Base-by-base conservation (phyloP, 2,329 filamentous ascomycete species). In the Ophiostoma australiae region DNA sequence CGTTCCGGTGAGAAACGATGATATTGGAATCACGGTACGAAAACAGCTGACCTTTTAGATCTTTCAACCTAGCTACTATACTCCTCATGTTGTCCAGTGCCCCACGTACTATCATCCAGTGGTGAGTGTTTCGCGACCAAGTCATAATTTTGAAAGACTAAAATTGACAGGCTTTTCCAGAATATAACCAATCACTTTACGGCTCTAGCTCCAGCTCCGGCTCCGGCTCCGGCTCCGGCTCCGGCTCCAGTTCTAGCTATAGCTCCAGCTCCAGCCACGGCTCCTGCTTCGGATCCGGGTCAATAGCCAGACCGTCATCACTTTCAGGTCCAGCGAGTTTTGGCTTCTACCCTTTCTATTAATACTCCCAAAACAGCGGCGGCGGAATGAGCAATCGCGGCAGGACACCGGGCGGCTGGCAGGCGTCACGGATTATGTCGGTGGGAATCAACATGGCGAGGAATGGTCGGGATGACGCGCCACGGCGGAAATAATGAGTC, bases 161-260 rank as follows among this genome's bases (percentile, higher is more conserved):
- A 33, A 39, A 48, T 67, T 67, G 66, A 67, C 66, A 67, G 66
- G 66, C n/a, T 31, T 13, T 67, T 44, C 15, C 66, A 67, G 66
- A 7, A 67, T 15, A 33, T 65, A 67, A 20, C 5, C 20, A 67
- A 48, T 31, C 48, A 17, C 66, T 67, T 67, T 17, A 37, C n/a
- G 11, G 39, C 65, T 3, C 37, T 11, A 35, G 20, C 33, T 13
- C 41, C 41, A 6, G 15, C 17, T 17, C 41, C 6, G 1, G 15
- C 4, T 2, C 17, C 44, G 15, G 6, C 44, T 7, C 44, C 44
- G 17, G 44, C 44, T 13, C 39, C 39, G 39, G 39, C 39, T 13
- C 13, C 39, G 10, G 2, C 39, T 11, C 39, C 39, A 13, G 39
- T 15, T 11, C 15, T 15, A 4, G 39, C 39, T 13, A 3, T 10